Evolutionary conservation across 169 alveolate species (phyloP).

Genomic region (Eimeria tenella): DNA sequence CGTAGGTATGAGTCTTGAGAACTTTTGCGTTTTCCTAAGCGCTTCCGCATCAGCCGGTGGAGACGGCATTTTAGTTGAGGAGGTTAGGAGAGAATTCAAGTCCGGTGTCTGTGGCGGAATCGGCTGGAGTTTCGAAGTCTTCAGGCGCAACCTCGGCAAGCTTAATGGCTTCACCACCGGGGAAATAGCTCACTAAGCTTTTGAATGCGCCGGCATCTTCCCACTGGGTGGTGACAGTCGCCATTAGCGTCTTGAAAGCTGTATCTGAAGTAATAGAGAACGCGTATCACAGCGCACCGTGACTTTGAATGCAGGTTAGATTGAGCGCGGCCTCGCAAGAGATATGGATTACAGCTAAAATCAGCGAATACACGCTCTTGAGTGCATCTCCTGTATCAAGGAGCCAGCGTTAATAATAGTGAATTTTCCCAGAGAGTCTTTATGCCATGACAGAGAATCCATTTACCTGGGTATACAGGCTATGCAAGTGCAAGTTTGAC

Average conservation of each 20-base stretch:
- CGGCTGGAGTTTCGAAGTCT: constrained; percentile 64
- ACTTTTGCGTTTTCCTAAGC: background rate
- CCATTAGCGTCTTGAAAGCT: constrained; percentile 60
- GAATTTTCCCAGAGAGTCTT: too few relatives aligned
- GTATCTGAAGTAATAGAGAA: constrained; percentile 20
- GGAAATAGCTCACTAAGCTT: background rate
- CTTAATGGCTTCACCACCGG: constrained; percentile 15
- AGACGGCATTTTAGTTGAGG: background rate
- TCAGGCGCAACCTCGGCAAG: constrained; percentile 55
- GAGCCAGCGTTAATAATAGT: too few relatives aligned
- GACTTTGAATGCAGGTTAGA: background rate
- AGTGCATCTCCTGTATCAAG: too few relatives aligned
- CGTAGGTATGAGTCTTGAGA: too few relatives aligned
- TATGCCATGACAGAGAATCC: too few relatives aligned
- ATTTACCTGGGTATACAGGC: background rate
- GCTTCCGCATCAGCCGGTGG: background rate
- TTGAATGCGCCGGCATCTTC: constrained; percentile 47
- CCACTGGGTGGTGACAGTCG: constrained; percentile 73
- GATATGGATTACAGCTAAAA: too few relatives aligned
- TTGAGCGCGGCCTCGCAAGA: background rate
- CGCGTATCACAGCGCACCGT: background rate
- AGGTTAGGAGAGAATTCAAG: constrained; percentile 11
- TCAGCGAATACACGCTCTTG: too few relatives aligned
- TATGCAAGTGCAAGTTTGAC: background rate
- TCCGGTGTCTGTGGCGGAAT: background rate